Conservation (phyloP, 768 basidiomycete species). For the Tulasnella sp. region DNA sequence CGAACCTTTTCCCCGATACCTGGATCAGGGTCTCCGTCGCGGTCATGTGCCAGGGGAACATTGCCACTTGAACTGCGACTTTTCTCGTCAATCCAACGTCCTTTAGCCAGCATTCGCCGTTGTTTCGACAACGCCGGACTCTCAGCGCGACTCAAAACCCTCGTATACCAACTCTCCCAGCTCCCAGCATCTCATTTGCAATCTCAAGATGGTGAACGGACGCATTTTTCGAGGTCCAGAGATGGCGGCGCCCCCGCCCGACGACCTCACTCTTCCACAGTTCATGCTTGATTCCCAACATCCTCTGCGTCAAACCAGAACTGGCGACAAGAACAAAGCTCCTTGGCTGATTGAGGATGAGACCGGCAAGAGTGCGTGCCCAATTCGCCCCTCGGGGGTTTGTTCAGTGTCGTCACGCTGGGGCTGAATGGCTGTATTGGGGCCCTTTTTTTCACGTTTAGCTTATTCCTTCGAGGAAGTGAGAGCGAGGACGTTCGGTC, state of each 20-base stretch:
- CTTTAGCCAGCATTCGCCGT: background rate
- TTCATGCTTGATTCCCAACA: slow-evolving; percentile 26
- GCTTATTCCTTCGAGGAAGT: slow-evolving; percentile 22
- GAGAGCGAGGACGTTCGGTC: slow-evolving; percentile 21
- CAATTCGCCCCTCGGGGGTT: background rate
- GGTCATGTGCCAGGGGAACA: background rate
- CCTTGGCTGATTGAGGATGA: slow-evolving; percentile 24
- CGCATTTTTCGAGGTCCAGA: background rate
- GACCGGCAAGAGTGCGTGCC: slow-evolving; percentile 11
- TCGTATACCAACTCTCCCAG: background rate
- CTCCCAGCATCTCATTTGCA: background rate
- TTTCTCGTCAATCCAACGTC: background rate
- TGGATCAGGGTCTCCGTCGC: background rate
- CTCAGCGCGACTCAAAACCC: background rate
- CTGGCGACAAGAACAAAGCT: background rate
- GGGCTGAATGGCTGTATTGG: background rate
- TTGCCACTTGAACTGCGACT: background rate
- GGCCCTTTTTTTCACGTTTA: background rate
- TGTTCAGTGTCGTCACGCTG: background rate
- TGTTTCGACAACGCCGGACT: background rate
- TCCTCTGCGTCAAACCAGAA: slow-evolving; percentile 23
- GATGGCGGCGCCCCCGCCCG: slow-evolving; percentile 14
- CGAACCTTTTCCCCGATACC: too few relatives aligned
- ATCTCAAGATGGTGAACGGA: background rate
- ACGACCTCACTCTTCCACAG: slow-evolving; percentile 25